Base-by-base conservation (phyloP, 257 asterid genomes). In the Lycium barbarum region DNA sequence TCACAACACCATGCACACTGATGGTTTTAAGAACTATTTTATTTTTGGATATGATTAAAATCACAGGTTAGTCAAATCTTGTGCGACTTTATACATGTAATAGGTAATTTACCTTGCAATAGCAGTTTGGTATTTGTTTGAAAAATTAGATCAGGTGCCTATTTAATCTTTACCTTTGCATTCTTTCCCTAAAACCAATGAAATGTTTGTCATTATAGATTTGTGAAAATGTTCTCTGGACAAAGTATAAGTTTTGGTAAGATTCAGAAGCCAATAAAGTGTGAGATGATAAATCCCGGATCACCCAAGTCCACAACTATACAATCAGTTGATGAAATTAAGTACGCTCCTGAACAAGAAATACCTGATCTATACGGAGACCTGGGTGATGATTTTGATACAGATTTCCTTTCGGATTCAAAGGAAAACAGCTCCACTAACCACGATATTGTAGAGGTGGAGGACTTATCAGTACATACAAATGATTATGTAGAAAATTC, bases 241-340 rank as follows among this genome's bases (percentile, higher is more conserved):
- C 89, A 81, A 89, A 85, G 88, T 74, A 85, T 94, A 84, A 38
- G 35, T 85, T 95, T 95, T 57, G 99, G 99, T 84, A 95, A 91
- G 85, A 89, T 91, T 80, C 91, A 91, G 88, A 95, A 93, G 91
- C 94, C 90, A 91, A 89, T 97, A 66, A 93, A 87, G 81, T 97
- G 96, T 70, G 94, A 92, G 79, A 74, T 91, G 86, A 83, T 92
- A 92, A 79, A 86, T 51, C 22, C 88, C 79, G 84, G 80, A 88
- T 38, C 83, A 33, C 54, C 68, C 10, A 85, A 88, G 65, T 86
- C 90, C 66, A 84, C 81, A 51, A 26, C 36, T 81, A 89, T 83
- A 73, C 85, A 82, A 57, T 86, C 88, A 6, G 84, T 71, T 33
- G 74, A 83, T 33, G 79, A 72, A 71, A 70, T 84, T 54, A 83